Conservation (phyloP, 2,329 filamentous ascomycete genomes). For the Trichoderma aggressivum region DNA sequence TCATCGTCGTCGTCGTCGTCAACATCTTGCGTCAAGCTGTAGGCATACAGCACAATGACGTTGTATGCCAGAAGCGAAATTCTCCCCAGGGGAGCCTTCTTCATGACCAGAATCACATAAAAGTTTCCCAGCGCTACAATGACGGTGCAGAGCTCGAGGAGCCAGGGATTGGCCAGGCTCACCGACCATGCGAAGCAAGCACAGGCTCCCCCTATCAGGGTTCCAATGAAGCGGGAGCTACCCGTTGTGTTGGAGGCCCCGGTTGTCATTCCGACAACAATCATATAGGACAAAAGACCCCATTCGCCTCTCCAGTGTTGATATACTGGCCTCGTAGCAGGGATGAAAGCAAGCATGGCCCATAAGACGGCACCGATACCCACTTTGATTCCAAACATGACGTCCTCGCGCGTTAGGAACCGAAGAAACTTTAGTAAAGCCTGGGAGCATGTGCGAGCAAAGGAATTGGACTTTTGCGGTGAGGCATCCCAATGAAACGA, state of each 20-base stretch:
- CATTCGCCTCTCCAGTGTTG: slow-evolving; percentile 91
- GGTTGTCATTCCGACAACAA: slow-evolving; percentile 96
- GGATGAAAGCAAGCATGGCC: slow-evolving; percentile 83
- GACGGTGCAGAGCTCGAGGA: slow-evolving; percentile 79
- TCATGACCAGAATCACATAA: slow-evolving; percentile 80
- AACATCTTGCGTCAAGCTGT: slow-evolving; percentile 78
- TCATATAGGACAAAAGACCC: slow-evolving; percentile 95
- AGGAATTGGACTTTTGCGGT: slow-evolving; percentile 42
- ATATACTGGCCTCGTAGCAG: slow-evolving; percentile 74
- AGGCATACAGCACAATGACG: slow-evolving; percentile 88
- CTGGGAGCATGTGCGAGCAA: slow-evolving; percentile 46
- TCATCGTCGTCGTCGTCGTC: slow-evolving; percentile 84
- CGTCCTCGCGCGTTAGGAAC: slow-evolving; percentile 52
- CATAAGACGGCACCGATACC: slow-evolving; percentile 86
- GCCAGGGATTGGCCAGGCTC: slow-evolving; percentile 67
- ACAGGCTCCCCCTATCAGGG: slow-evolving; percentile 72
- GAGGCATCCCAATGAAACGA: slow-evolving; percentile 56
- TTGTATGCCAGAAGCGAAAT: slow-evolving; percentile 97
- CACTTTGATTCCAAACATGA: slow-evolving; percentile 85
- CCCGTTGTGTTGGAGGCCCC: slow-evolving; percentile 94
- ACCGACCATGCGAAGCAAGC: slow-evolving; percentile 76
- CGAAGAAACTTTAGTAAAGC: slow-evolving; percentile 44
- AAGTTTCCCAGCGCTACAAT: slow-evolving; percentile 79
- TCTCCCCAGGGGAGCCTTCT: slow-evolving; percentile 84
- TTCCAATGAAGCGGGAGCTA: slow-evolving; percentile 80